A percentile compares a stretch with the other conserved stretches of the same genome.
phyloP scores from a whole-genome alignment of 202 grass and related monocot species.

The Zoysia matrella region DNA sequence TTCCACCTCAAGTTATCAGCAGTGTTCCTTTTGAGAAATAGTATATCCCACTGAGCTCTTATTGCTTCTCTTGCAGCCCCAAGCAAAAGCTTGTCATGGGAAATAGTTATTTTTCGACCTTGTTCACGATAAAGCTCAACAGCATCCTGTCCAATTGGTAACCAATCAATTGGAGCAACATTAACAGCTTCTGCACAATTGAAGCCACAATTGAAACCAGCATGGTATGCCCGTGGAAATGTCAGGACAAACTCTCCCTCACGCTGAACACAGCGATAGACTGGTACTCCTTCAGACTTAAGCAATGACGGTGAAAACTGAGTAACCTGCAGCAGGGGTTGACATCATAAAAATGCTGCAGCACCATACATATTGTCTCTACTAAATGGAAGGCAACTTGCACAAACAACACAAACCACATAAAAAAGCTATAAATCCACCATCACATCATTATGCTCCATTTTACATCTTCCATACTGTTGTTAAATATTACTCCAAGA shows the following conservation, averaged over 20 bases:
- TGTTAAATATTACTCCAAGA: neutral
- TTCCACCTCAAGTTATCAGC: conserved; percentile 79
- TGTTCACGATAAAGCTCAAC: conserved; percentile 82
- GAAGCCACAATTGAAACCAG: conserved; percentile 85
- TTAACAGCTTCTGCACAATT: conserved; percentile 96
- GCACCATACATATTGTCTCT: neutral
- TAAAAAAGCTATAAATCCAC: neutral
- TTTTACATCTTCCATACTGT: neutral
- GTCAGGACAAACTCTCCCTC: conserved; percentile 82
- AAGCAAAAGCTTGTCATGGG: conserved; percentile 82
- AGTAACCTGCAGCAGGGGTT: conserved; percentile 59
- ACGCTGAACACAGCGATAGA: conserved; percentile 70
- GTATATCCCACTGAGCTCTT: conserved; percentile 84
- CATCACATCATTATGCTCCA: neutral
- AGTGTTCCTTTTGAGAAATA: conserved; percentile 65
- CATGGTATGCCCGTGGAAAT: conserved; percentile 83
- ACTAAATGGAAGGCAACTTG: conserved; percentile 4
- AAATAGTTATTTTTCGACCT: conserved; percentile 71
- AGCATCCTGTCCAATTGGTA: conserved; percentile 77
- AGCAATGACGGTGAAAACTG: conserved; percentile 81
- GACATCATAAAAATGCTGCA: conserved; percentile 13
- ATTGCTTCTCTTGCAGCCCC: conserved; percentile 80
- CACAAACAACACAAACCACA: neutral
- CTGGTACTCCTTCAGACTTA: conserved; percentile 71
- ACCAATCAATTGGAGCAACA: conserved; percentile 86